phyloP scores from a whole-genome alignment of 805 yeast genomes.

The Pichia heedii region DNA sequence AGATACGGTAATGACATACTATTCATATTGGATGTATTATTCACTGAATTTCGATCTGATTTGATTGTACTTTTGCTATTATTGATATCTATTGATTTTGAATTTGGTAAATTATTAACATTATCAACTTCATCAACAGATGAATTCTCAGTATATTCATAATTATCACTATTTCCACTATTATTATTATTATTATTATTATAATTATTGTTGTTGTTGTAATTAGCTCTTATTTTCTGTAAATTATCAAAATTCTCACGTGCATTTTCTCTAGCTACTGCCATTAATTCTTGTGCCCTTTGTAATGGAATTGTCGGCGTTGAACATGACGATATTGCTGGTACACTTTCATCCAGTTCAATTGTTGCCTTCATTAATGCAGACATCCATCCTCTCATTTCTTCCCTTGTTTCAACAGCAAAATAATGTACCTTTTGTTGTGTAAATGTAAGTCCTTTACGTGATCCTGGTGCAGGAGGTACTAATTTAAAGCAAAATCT shows the following conservation, averaged over 20 bases:
- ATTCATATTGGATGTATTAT: slow-evolving; percentile 11
- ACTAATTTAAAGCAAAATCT: slow-evolving; percentile 82
- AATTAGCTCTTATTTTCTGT: slow-evolving; percentile 29
- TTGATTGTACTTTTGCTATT: slow-evolving; percentile 30
- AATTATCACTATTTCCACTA: neutral
- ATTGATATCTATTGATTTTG: slow-evolving; percentile 14
- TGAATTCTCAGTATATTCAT: too few relatives aligned
- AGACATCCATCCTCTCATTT: slow-evolving; percentile 92
- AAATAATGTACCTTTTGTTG: slow-evolving; percentile 94
- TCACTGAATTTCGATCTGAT: slow-evolving; percentile 8
- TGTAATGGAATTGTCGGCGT: slow-evolving; percentile 91
- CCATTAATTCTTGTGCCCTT: slow-evolving; percentile 78
- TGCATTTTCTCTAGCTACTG: slow-evolving; percentile 73
- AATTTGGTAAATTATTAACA: slow-evolving; percentile 11
- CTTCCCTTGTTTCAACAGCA: slow-evolving; percentile 87
- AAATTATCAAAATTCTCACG: slow-evolving; percentile 40
- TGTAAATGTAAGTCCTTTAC: slow-evolving; percentile 90
- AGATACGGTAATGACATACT: slow-evolving; percentile 66
- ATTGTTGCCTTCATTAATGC: slow-evolving; percentile 93
- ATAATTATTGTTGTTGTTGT: neutral
- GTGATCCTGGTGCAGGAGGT: slow-evolving; percentile 97
- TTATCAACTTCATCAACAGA: neutral
- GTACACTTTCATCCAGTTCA: slow-evolving; percentile 87
- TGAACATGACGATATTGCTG: slow-evolving; percentile 84
- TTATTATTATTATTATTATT: neutral